These are phyloP conservation scores for Pichia sp. DNA, from an alignment of 1,139 yeast genomes.

Conservation along the genomic window DNA sequence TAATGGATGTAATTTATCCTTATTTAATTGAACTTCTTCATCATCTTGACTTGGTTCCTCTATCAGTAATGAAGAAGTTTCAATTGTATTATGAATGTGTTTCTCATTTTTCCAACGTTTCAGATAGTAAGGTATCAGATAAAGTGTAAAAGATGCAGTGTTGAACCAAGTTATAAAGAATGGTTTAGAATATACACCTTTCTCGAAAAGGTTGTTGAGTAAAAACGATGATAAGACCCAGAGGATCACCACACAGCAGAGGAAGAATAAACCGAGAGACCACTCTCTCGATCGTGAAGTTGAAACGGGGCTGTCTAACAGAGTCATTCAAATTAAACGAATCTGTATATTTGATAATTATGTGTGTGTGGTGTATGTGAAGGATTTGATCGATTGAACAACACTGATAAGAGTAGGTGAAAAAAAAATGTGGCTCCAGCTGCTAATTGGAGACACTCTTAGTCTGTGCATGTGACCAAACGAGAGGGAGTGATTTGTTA, in stretches of 20 bases:
- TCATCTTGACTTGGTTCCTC: background rate
- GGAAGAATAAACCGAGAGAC: conserved; percentile 68
- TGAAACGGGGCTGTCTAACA: background rate
- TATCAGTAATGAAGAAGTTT: background rate
- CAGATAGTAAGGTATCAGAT: conserved; percentile 53
- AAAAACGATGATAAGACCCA: conserved; percentile 88
- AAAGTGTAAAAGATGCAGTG: conserved; percentile 76
- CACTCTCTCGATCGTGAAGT: conserved; percentile 38
- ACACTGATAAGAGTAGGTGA: background rate
- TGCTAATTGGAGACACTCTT: background rate
- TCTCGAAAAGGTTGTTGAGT: conserved; percentile 65
- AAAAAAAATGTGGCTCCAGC: background rate
- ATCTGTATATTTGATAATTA: background rate
- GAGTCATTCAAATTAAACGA: background rate
- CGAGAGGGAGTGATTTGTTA: no score
- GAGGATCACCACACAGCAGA: conserved; percentile 65
- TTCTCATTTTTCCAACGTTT: conserved; percentile 1
- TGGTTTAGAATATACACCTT: conserved; percentile 75
- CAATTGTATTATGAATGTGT: background rate
- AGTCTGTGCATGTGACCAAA: background rate
- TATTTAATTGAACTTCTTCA: background rate
- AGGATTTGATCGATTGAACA: no score
- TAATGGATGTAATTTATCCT: conserved; percentile 23
- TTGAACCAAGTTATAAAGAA: conserved; percentile 86
- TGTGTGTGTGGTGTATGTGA: background rate